Evolutionary conservation across 1,284 basidiomycete species (phyloP).

Genomic region (Porodaedalea pini): DNA sequence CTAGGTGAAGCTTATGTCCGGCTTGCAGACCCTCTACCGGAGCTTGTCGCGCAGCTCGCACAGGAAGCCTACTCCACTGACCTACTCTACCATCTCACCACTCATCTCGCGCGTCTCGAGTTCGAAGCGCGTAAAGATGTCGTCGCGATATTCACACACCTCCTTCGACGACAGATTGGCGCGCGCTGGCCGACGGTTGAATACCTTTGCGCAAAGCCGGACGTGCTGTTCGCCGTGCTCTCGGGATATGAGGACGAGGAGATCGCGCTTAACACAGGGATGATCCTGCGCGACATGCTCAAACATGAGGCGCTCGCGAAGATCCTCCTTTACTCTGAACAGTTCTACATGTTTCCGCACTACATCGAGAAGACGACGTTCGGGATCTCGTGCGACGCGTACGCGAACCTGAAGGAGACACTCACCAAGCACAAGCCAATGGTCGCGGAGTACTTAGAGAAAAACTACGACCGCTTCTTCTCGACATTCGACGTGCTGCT

Average conservation of each 20-base stretch:
- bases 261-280: constrained; percentile 94
- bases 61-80: constrained; percentile 95
- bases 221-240: constrained; percentile 86
- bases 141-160: constrained; percentile 93
- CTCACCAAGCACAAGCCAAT: constrained; percentile 94
- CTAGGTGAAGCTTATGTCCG: constrained; percentile 1
- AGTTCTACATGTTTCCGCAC: constrained; percentile 95
- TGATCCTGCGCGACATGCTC: constrained; percentile 97
- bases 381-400: constrained; percentile 97
- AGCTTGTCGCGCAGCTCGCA: constrained; percentile 87
- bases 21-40: constrained; percentile 70
- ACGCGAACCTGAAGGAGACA: constrained; percentile 94
- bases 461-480: constrained; percentile 98
- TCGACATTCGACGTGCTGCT: constrained; percentile 90
- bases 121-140: constrained; percentile 98
- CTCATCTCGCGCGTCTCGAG: constrained; percentile 84
- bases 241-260: constrained; percentile 94
- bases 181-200: constrained; percentile 93
- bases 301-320: constrained; percentile 90
- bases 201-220: constrained; percentile 80
- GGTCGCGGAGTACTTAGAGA: constrained; percentile 94
- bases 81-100: constrained; percentile 78
- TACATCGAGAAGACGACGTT: constrained; percentile 98
- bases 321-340: constrained; percentile 87
- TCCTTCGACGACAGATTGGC: constrained; percentile 94